A percentile compares a stretch with the other conserved stretches of the same genome.
These are phyloP conservation scores for Termitomyces sp. DNA, from an alignment of 768 basidiomycete genomes.

Conservation along the genomic window DNA sequence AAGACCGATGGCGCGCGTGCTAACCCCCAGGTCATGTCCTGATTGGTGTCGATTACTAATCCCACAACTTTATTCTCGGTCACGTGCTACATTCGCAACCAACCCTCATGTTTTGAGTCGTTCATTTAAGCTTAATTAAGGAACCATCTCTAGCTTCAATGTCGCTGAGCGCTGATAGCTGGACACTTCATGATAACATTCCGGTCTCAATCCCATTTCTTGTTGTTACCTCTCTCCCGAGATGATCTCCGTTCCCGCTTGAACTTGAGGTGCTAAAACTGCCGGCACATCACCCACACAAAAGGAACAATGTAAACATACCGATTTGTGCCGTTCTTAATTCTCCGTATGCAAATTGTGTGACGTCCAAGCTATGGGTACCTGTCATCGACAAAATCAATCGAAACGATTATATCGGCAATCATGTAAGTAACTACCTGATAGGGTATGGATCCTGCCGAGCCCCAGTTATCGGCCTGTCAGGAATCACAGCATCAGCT, in stretches of 20 bases:
- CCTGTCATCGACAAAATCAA: not conserved
- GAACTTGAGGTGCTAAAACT: not conserved
- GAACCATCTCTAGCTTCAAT: not conserved
- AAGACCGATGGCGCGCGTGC: constrained; percentile 15
- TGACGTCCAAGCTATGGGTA: not conserved
- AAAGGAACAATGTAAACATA: not conserved
- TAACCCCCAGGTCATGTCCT: constrained; percentile 14
- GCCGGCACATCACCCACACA: not conserved
- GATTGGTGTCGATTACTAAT: constrained; percentile 5
- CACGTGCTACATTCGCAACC: not conserved
- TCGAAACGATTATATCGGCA: not conserved
- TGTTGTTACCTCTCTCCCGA: too few species aligned
- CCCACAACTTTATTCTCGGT: not conserved
- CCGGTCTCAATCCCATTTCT: too few species aligned
- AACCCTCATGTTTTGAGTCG: not conserved
- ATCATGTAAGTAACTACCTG: not conserved
- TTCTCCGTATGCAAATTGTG: not conserved
- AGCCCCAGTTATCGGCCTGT: not conserved
- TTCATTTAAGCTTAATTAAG: not conserved
- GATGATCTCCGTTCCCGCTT: not conserved
- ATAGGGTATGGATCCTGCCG: not conserved
- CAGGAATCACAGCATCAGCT: not conserved
- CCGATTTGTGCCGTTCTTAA: not conserved
- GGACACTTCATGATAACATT: too few species aligned
- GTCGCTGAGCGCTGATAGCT: not conserved